Conservation (phyloP, 345 rosid genomes). For the Populus euphratica region DNA sequence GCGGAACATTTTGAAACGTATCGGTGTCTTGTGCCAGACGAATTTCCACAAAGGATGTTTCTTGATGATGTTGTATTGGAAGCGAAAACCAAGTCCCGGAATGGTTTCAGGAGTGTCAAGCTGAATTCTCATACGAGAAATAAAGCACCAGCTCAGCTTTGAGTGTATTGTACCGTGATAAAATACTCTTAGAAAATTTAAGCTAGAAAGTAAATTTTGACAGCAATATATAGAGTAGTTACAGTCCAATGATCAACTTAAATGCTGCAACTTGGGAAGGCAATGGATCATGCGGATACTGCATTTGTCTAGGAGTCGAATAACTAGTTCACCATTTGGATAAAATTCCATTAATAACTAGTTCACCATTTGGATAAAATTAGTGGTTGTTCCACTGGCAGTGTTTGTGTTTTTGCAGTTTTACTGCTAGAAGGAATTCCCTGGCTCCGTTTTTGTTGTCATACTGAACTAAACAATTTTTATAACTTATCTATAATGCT, state of each 20-base stretch:
- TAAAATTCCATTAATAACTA: neutral
- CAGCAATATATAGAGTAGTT: neutral
- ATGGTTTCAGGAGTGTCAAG: constrained; percentile 46
- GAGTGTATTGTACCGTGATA: neutral
- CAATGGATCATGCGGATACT: neutral
- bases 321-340: neutral
- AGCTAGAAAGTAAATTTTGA: neutral
- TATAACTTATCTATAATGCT: neutral
- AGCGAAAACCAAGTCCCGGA: constrained; percentile 62
- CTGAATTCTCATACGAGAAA: constrained; percentile 32
- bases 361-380: neutral
- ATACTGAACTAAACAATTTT: too few species aligned
- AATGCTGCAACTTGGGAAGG: neutral
- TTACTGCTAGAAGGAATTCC: neutral
- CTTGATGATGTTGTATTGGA: constrained; percentile 73
- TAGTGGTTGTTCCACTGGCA: neutral
- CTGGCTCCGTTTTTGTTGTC: neutral
- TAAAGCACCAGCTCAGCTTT: neutral
- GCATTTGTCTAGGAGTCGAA: neutral
- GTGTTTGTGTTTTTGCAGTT: neutral
- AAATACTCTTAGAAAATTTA: neutral
- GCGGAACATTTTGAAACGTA: constrained; percentile 69
- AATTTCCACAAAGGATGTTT: constrained; percentile 77
- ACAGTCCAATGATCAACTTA: neutral
- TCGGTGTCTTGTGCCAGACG: constrained; percentile 73